phyloP scores from a whole-genome alignment of 2,329 filamentous ascomycete species.

The Phaeoacremonium minimum region DNA sequence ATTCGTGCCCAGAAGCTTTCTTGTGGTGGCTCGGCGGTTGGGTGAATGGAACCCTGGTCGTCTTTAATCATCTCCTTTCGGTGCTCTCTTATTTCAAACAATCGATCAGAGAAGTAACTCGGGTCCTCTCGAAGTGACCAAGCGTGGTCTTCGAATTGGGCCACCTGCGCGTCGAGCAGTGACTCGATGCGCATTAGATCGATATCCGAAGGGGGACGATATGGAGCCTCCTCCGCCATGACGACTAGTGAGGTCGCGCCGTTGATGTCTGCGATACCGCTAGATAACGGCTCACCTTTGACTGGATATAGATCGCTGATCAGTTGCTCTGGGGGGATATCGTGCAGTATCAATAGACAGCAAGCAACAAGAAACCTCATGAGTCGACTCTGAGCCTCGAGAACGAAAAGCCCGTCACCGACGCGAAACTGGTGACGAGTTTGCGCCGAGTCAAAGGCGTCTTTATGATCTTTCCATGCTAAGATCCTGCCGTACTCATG shows the following conservation, averaged over 20 bases:
- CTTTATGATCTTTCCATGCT: slow-evolving; percentile 22
- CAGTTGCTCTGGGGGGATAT: slow-evolving; percentile 31
- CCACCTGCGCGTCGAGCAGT: slow-evolving; percentile 34
- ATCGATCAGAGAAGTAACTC: slow-evolving; percentile 42
- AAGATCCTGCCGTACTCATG: slow-evolving; percentile 31
- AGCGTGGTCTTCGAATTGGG: slow-evolving; percentile 46
- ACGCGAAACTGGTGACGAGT: slow-evolving; percentile 31
- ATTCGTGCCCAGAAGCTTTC: no score
- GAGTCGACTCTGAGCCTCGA: slow-evolving; percentile 46
- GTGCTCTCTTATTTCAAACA: slow-evolving; percentile 42
- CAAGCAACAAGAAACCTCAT: slow-evolving; percentile 44
- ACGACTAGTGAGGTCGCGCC: slow-evolving; percentile 31
- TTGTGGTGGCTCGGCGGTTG: slow-evolving; percentile 35
- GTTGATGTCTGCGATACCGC: slow-evolving; percentile 17
- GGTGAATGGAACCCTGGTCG: slow-evolving; percentile 8
- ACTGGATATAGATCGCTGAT: slow-evolving; percentile 21
- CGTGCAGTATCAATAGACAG: slow-evolving; percentile 43
- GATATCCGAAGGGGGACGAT: slow-evolving; percentile 39
- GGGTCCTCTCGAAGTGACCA: slow-evolving; percentile 56
- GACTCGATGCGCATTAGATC: slow-evolving; percentile 38
- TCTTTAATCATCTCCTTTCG: slow-evolving; percentile 38
- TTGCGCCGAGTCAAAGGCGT: slow-evolving; percentile 31
- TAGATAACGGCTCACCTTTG: slow-evolving; percentile 29
- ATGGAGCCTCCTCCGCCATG: slow-evolving; percentile 46
- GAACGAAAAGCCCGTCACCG: slow-evolving; percentile 40